Conservation (phyloP, 768 basidiomycete species). For the Leucocoprinus sp. region DNA sequence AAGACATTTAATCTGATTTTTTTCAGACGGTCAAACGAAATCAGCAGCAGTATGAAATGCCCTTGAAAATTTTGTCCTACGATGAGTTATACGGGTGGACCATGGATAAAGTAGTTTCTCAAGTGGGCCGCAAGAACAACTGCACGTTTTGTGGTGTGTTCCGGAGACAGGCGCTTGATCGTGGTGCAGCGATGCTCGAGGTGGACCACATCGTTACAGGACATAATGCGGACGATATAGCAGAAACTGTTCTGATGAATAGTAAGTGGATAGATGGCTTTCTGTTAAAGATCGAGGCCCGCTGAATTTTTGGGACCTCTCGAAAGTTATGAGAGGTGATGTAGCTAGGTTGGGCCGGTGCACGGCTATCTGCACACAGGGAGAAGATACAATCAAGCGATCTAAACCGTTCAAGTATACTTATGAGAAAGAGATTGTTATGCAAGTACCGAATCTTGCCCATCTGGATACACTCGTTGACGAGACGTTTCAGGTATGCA, state of each 20-base stretch:
- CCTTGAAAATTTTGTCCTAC: conserved; percentile 93
- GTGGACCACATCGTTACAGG: conserved; percentile 99
- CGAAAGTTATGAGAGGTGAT: conserved; percentile 92
- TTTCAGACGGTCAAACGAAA: conserved; percentile 93
- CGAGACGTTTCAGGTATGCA: conserved; percentile 75
- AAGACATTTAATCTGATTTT: not conserved
- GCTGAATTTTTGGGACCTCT: conserved; percentile 2
- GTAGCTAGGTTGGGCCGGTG: conserved; percentile 91
- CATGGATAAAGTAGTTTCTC: conserved; percentile 94
- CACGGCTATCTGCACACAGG: conserved; percentile 90
- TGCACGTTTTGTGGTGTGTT: conserved; percentile 99
- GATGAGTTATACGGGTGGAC: conserved; percentile 99
- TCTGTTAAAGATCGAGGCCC: too few relatives aligned
- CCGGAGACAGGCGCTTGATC: conserved; percentile 89
- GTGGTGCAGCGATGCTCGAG: conserved; percentile 79
- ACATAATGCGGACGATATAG: conserved; percentile 98
- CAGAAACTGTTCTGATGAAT: conserved; percentile 98
- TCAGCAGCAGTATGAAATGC: conserved; percentile 90
- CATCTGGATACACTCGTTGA: not conserved
- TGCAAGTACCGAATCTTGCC: conserved; percentile 41
- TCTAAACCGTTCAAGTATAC: conserved; percentile 99
- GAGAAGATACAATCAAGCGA: conserved; percentile 92
- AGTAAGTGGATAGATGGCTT: conserved; percentile 52
- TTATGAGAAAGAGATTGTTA: conserved; percentile 99
- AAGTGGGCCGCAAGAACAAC: conserved; percentile 95